These are phyloP conservation scores for Penicillium lividum DNA, from an alignment of 495 filamentous ascomycete genomes.

Conservation along the genomic window DNA sequence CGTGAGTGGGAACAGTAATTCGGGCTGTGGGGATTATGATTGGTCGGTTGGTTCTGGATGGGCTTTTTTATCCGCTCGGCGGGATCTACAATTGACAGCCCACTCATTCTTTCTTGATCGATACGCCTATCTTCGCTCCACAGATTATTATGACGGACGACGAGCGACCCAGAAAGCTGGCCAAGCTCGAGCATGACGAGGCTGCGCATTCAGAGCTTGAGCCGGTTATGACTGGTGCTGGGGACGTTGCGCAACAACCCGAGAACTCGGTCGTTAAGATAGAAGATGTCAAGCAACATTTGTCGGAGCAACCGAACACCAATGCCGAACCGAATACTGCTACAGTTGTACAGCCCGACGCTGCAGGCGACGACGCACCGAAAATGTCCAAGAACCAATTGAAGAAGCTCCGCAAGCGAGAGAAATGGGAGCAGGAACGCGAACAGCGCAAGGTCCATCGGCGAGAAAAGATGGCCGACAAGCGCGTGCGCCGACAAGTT, in stretches of 20 bases:
- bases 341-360: constrained; percentile 12
- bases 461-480: constrained; percentile 68
- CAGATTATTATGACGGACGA: constrained; percentile 53
- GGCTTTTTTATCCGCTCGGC: constrained; percentile 23
- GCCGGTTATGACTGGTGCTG: constrained; percentile 39
- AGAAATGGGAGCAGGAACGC: constrained; percentile 67
- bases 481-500: constrained; percentile 58
- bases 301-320: not conserved
- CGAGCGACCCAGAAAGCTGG: constrained; percentile 53
- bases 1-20: constrained; percentile 40
- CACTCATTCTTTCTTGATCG: constrained; percentile 3
- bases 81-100: constrained; percentile 23
- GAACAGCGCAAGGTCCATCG: constrained; percentile 69
- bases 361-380: constrained; percentile 23
- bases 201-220: constrained; percentile 20
- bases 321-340: not conserved
- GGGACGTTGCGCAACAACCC: constrained; percentile 7
- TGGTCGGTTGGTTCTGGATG: constrained; percentile 26
- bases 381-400: constrained; percentile 75
- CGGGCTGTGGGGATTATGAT: constrained; percentile 31
- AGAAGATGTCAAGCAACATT: constrained; percentile 6
- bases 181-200: constrained; percentile 43
- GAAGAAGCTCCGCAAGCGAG: constrained; percentile 67
- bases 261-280: not conserved
- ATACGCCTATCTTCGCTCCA: not conserved